These are phyloP conservation scores for Myotisia sp. DNA, from an alignment of 2,329 filamentous ascomycete species.

Conservation along the genomic window DNA sequence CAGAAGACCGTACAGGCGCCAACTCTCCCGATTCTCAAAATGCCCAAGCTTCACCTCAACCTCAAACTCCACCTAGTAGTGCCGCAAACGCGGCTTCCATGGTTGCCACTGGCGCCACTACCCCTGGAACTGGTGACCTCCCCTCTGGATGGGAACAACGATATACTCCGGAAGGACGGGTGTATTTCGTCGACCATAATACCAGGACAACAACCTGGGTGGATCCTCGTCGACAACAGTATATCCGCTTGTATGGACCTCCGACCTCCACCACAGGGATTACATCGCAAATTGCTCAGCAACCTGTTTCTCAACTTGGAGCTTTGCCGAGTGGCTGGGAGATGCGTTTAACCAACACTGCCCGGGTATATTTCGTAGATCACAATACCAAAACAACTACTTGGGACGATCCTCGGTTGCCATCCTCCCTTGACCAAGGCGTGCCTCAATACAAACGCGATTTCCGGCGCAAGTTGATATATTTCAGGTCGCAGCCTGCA, in stretches of 20 bases:
- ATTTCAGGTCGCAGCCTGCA: conserved; percentile 95
- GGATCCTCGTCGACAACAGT: conserved; percentile 90
- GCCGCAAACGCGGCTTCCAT: conserved; percentile 54
- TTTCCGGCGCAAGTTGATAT: conserved; percentile 93
- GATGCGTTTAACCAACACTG: conserved; percentile 97
- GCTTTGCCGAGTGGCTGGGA: conserved; percentile 96
- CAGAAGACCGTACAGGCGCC: conserved; percentile 85
- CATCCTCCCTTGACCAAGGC: conserved; percentile 92
- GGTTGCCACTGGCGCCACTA: conserved; percentile 91
- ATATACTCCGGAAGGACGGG: conserved; percentile 82
- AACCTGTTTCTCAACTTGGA: conserved; percentile 91
- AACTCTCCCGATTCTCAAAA: conserved; percentile 52
- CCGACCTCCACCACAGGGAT: conserved; percentile 50
- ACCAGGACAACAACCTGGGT: conserved; percentile 98
- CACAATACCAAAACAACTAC: conserved; percentile 99
- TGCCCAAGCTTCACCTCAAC: conserved; percentile 21
- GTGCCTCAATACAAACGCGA: conserved; percentile 99
- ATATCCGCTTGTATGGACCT: conserved; percentile 95
- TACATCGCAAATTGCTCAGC: conserved; percentile 88
- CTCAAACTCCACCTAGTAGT: conserved; percentile 28
- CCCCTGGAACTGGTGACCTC: conserved; percentile 83
- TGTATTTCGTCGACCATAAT: conserved; percentile 98
- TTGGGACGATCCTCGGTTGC: conserved; percentile 92
- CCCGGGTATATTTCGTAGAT: conserved; percentile 95
- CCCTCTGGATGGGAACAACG: conserved; percentile 94